These are phyloP conservation scores for Globisporangium echinulatum DNA, from an alignment of 352 stramenopile species.

Conservation along the genomic window DNA sequence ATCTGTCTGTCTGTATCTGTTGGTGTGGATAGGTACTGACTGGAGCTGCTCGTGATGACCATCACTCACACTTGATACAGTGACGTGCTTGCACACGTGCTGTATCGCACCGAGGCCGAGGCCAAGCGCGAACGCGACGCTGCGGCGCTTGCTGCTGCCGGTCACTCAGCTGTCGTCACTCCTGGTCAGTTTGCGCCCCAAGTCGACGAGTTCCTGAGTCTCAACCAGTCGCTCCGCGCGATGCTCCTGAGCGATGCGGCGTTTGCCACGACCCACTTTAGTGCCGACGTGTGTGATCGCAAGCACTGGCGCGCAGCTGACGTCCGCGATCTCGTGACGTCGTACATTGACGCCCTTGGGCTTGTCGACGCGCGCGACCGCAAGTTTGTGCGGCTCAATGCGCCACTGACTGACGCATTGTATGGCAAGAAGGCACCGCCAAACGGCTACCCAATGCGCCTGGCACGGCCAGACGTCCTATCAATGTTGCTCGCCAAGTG, in stretches of 20 bases:
- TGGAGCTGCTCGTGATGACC: neutral
- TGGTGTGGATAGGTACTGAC: slow-evolving; percentile 4
- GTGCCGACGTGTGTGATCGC: slow-evolving; percentile 20
- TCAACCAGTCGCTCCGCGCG: slow-evolving; percentile 47
- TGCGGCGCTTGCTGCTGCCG: slow-evolving; percentile 27
- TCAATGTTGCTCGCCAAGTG: slow-evolving; percentile 53
- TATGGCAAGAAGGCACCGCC: slow-evolving; percentile 60
- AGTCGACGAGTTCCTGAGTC: slow-evolving; percentile 57
- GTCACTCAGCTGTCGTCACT: slow-evolving; percentile 28
- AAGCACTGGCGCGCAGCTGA: slow-evolving; percentile 50
- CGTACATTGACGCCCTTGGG: slow-evolving; percentile 50
- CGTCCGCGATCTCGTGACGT: slow-evolving; percentile 48
- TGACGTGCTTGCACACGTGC: slow-evolving; percentile 46
- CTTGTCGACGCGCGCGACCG: slow-evolving; percentile 58
- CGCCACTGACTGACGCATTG: slow-evolving; percentile 56
- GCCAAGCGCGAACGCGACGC: slow-evolving; percentile 38
- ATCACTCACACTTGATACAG: slow-evolving; percentile 17
- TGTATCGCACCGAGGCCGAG: slow-evolving; percentile 53
- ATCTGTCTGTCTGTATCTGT: neutral
- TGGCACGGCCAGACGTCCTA: slow-evolving; percentile 51
- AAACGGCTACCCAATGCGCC: slow-evolving; percentile 49
- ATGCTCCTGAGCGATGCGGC: slow-evolving; percentile 31
- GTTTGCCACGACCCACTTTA: slow-evolving; percentile 15
- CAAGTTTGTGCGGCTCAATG: slow-evolving; percentile 65
- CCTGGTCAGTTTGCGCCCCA: slow-evolving; percentile 58